Evolutionary conservation across 495 filamentous ascomycete genomes (phyloP).

Genomic region (Hypoxylon lenormandii): DNA sequence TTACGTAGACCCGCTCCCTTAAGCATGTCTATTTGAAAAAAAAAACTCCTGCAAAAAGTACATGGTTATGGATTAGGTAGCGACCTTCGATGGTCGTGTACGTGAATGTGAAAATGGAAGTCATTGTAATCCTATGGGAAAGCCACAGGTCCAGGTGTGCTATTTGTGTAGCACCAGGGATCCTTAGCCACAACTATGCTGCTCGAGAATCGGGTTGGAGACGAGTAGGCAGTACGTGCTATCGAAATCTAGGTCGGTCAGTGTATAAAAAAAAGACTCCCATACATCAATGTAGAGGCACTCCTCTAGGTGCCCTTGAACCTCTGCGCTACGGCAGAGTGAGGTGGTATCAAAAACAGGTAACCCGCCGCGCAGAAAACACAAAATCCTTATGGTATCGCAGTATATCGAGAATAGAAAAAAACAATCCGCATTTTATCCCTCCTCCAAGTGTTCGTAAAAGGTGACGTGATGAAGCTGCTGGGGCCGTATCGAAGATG

Average conservation of each 20-base stretch:
- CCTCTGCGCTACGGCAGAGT: constrained; percentile 33
- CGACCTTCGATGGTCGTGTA: constrained; percentile 12
- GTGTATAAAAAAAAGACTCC: constrained; percentile 39
- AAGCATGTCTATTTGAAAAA: constrained; percentile 24
- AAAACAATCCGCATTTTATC: constrained; percentile 27
- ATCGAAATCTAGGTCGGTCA: constrained; percentile 39
- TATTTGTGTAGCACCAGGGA: constrained; percentile 16
- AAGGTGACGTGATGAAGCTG: constrained; percentile 16
- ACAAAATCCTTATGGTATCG: constrained; percentile 45
- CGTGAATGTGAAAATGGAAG: constrained; percentile 2
- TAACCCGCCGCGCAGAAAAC: constrained; percentile 37
- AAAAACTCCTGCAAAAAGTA: constrained; percentile 3
- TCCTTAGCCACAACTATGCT: constrained; percentile 2
- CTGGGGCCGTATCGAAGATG: constrained; percentile 2
- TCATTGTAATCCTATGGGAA: background rate
- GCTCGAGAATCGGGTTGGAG: background rate
- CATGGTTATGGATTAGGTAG: constrained; percentile 17
- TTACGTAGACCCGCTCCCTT: constrained; percentile 20
- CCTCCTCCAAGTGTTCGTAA: constrained; percentile 24
- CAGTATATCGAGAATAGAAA: constrained; percentile 45
- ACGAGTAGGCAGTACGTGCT: constrained; percentile 21
- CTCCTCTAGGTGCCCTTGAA: constrained; percentile 26
- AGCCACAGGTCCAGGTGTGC: constrained; percentile 5
- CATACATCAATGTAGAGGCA: constrained; percentile 26
- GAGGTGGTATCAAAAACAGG: constrained; percentile 47